Conservation (phyloP, 176 grass and related monocot species). For the Musa troglodytarum region DNA sequence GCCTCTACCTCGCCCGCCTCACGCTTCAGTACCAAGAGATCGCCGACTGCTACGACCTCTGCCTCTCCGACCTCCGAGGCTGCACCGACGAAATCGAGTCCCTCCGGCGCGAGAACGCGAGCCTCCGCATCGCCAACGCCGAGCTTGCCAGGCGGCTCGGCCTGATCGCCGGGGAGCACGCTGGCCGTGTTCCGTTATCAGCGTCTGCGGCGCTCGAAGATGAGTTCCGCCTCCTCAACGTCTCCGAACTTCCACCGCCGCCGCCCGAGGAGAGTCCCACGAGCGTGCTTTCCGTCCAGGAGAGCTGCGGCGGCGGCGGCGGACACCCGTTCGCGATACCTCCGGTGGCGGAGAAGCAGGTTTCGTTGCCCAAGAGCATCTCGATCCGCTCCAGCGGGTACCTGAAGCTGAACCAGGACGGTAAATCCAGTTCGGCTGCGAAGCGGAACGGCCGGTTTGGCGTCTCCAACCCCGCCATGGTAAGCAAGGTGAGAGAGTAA, state of each 20-base stretch:
- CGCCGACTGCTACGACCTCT: slow-evolving; percentile 80
- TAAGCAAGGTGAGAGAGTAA: slow-evolving; percentile 40
- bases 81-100: slow-evolving; percentile 45
- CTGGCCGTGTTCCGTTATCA: neutral
- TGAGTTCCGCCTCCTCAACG: slow-evolving; percentile 40
- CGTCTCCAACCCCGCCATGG: slow-evolving; percentile 22
- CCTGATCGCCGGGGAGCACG: slow-evolving; percentile 37
- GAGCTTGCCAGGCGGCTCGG: slow-evolving; percentile 54
- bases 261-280: slow-evolving; percentile 28
- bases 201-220: slow-evolving; percentile 30
- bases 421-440: neutral
- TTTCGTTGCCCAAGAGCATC: slow-evolving; percentile 72
- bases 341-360: slow-evolving; percentile 32
- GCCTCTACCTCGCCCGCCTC: slow-evolving; percentile 67
- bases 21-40: slow-evolving; percentile 83
- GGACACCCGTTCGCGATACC: neutral
- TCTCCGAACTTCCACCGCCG: slow-evolving; percentile 23
- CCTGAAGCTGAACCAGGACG: slow-evolving; percentile 55
- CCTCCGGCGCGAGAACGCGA: slow-evolving; percentile 59
- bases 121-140: slow-evolving; percentile 55
- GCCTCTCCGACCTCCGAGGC: slow-evolving; percentile 72
- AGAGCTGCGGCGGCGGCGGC: neutral
- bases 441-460: slow-evolving; percentile 23
- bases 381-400: slow-evolving; percentile 79
- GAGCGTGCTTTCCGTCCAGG: slow-evolving; percentile 17